Base-by-base conservation (phyloP, 345 rosid species). In the Physaria fendleri region DNA sequence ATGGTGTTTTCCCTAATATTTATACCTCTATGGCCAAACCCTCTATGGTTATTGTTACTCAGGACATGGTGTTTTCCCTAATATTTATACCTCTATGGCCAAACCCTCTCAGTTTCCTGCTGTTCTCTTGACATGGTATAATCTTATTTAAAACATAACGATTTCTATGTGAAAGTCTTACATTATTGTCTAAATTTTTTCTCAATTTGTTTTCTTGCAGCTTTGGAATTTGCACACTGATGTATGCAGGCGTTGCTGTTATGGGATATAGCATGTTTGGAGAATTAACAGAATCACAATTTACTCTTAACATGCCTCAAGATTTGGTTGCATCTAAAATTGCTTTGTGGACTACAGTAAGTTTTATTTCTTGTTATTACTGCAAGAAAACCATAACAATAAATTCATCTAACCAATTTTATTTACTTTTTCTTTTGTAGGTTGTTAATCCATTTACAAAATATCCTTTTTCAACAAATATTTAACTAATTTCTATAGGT, bases 61-160 rank as follows among this genome's bases (percentile, higher is more conserved):
- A 2, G 99, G 99, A 53, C 99, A 93, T 67, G 99, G 97, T 49
- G 89, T 93, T 39, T 93, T 93, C 73, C 97, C 99, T 3, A 93
- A 93, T 69, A 88, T 93, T 45, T 93, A 93, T 49, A 80, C 89
- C 30, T 93, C 98, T 1, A 88, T 93, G 97, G 93, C 85, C 8
- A 77, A 88, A 58, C 95, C 81, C n/a, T 74, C 74, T 64, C 87
- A 82, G 41, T 93, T 48, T 62, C 78, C 97, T 37, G 54, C 79
- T 17, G 85, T 88, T 58, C 99, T 88, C 66, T 45, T 83, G 34
- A 60, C 79, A n/a, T 78, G 95, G 98, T 89, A n/a, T n/a, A 80
- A 59, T 32, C 54, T 17, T 16, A 9, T 15, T 29, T 23, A 53
- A 46, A 0, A 37, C 64, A 21, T 37, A 35, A 56, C 25, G 21